These are phyloP conservation scores for Cladosporium sp. DNA, from an alignment of 2,329 filamentous ascomycete genomes.

Conservation along the genomic window DNA sequence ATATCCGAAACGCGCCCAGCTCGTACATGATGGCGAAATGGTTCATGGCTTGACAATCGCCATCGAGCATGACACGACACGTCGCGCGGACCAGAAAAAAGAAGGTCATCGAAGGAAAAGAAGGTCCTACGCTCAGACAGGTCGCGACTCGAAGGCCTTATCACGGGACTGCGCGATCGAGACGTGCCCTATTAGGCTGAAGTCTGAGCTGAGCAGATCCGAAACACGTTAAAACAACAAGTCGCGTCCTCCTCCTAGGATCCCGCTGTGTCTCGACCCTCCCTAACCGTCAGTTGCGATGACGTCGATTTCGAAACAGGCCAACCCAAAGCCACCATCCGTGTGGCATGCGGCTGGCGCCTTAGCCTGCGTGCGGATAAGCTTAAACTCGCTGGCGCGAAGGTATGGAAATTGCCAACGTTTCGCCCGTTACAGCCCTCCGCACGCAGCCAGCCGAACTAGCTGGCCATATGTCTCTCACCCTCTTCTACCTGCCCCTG, in stretches of 20 bases:
- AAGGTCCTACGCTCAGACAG: neutral
- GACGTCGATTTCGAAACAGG: neutral
- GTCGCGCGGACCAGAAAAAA: neutral
- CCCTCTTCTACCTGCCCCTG: neutral
- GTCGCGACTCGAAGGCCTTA: neutral
- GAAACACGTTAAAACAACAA: constrained; percentile 6
- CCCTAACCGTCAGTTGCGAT: neutral
- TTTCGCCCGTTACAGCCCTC: constrained; percentile 4
- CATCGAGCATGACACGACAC: neutral
- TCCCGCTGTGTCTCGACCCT: constrained; percentile 6
- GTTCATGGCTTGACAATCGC: neutral
- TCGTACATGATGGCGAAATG: neutral
- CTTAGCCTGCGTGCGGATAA: constrained; percentile 4
- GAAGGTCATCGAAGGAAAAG: neutral
- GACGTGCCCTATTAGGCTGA: neutral
- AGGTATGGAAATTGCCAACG: constrained; percentile 1
- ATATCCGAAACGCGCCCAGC: neutral
- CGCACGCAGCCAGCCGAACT: neutral
- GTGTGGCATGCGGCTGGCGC: neutral
- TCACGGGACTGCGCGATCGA: neutral
- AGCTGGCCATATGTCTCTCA: constrained; percentile 1
- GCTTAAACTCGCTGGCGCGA: neutral
- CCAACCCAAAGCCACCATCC: neutral
- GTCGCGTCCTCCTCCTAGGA: neutral
- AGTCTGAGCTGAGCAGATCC: neutral